Percentiles rank a stretch among this genome's conserved stretches.
phyloP scores from a whole-genome alignment of 257 asterid genomes.

The Fraxinus cuspidata region DNA sequence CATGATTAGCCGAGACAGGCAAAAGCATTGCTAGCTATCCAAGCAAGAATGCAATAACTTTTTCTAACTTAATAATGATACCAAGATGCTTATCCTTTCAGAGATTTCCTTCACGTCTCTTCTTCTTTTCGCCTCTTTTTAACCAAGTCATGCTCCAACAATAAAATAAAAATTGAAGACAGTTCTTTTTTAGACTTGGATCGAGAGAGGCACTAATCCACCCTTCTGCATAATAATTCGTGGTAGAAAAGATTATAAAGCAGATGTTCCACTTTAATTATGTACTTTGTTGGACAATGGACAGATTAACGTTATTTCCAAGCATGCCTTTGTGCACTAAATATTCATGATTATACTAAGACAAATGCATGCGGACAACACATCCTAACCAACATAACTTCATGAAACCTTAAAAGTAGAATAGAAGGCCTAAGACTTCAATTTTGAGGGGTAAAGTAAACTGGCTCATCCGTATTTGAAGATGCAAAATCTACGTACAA shows the following conservation, averaged over 20 bases:
- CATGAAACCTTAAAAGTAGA: no score
- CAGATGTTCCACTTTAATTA: background rate
- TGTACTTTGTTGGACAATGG: background rate
- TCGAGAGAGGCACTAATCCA: conserved; percentile 20
- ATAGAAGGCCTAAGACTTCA: no score
- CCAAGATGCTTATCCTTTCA: conserved; percentile 30
- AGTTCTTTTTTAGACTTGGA: background rate
- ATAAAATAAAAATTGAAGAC: background rate
- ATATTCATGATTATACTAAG: no score
- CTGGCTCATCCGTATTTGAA: background rate
- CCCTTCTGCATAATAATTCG: conserved; percentile 1
- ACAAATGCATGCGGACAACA: background rate
- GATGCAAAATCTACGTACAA: background rate
- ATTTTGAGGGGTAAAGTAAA: no score
- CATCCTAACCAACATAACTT: background rate
- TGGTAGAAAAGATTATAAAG: conserved; percentile 13
- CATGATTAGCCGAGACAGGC: conserved; percentile 36
- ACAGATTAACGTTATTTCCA: background rate
- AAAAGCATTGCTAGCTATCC: conserved; percentile 28
- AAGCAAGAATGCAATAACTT: conserved; percentile 29
- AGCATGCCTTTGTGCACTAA: background rate
- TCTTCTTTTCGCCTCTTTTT: background rate
- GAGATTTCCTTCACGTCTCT: conserved; percentile 16
- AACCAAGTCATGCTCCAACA: background rate
- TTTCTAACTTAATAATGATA: conserved; percentile 33